Evolutionary conservation across 805 yeast species (phyloP), one percentile per base, ranked within the genome.

Genomic region (Starmerella tilneyi): DNA sequence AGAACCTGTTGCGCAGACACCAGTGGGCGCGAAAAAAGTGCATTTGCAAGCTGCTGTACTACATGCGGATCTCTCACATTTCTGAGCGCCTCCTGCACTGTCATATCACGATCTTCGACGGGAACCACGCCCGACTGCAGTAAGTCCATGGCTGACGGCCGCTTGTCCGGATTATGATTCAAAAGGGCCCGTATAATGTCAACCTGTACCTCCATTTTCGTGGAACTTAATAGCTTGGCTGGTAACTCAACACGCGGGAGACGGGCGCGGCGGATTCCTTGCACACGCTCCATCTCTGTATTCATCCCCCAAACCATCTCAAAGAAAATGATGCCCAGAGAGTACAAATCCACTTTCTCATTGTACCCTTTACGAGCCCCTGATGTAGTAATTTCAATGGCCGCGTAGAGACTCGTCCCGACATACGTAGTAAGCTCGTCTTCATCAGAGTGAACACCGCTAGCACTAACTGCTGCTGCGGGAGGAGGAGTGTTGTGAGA

Each of bases 211-310:
- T 67, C 62, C 51, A 69, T 63, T 16, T 37, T 26, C 51, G 74
- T 74, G 2, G 67, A 63, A 7, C 63, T 64, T 17, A 72, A 68
- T 58, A 86, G 88, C 42, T 77, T 81, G 0, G 63, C 21, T 0
- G 98, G 98, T 50, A 92, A 82, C 5, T 72, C 73, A 12, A 85
- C 71, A 0, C 71, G 59, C 0, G 75, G 62, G 1, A 69, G 60
- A 45, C 99, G 68, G 44, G 89, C 62, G 20, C 73, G 68, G 48
- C 77, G 73, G n/a, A 92, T 64, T 7, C 78, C 83, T 38, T 72
- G 70, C 9, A 81, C 85, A 43, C 98, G 71, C 60, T 92, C 99
- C 96, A 92, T 92, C 2, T 85, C 88, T 0, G 99, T 92, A n/a
- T 71, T 70, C 56, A 89, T 70, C 1, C 79, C 71, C 59, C 79